Base-by-base conservation (phyloP, 805 yeast species). In the Zygosaccharomyces rouxii region DNA sequence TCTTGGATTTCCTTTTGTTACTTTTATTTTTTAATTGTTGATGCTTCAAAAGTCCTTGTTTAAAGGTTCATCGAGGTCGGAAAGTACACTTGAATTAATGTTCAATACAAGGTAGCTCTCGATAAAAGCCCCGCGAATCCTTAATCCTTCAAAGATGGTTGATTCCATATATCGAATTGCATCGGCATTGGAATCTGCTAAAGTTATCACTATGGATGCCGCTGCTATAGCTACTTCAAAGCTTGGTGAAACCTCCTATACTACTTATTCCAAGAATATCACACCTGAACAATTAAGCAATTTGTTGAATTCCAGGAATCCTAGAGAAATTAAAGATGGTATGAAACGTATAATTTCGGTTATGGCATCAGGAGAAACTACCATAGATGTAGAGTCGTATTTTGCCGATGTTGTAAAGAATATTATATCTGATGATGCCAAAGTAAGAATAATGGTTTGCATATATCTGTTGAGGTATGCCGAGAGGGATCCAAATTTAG, bases 371-470 rank as follows among this genome's bases (percentile, higher is more conserved):
- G 72, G 70, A 10, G 69, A 67, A 31, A 57, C 67, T 19, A 61
- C 65, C 1, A 54, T 70, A 1, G 64, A 72, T 46, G 76, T 77
- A 25, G 70, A 76, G 7, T 55, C 71, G 3, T 77, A 70, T 60
- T 92, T 88, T 72, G 89, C 97, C 0, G 90, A 86, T 59, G 94
- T 94, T 4, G 84, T 94, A 48, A 92, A 90, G 66, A 89, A 89
- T 64, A 81, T 90, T 30, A 85, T 88, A 5, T 82, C 92, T 16
- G 56, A 74, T 4, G 79, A 81, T 48, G 62, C 79, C 33, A 84
- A 81, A 53, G 78, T 88, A 25, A 79, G 87, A 51, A 80, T 84
- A 55, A 73, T 92, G 63, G 96, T 89, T 1, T 80, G 87, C 67
- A 73, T 84, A 1, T 88, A 87, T 56, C 69, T 94, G 42, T 70